A percentile compares a stretch with the other conserved stretches of the same genome.
Evolutionary conservation across 164 flowering plant species (phyloP).

Genomic region (Vitis labrusca): DNA sequence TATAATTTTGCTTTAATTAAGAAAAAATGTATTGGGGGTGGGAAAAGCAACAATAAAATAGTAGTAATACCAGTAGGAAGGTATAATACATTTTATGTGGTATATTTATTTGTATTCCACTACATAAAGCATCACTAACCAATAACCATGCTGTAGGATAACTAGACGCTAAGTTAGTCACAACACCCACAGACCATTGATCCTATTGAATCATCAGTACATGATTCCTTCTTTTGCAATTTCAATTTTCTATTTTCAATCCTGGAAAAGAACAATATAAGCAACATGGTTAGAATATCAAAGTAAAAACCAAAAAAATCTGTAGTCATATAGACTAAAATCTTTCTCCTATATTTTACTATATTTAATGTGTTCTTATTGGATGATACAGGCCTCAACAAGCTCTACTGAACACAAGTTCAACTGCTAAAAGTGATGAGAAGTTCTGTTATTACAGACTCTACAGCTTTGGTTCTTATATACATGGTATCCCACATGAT

Average conservation of each 20-base stretch:
- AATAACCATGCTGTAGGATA: too few relatives aligned
- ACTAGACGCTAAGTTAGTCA: too few relatives aligned
- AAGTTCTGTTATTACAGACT: slow-evolving; percentile 6
- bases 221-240: too few relatives aligned
- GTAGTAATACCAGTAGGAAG: too few relatives aligned
- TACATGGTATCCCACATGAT: not conserved
- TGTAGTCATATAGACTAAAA: not conserved
- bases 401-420: slow-evolving; percentile 71
- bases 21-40: too few relatives aligned
- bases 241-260: not conserved
- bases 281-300: not conserved
- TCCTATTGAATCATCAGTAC: too few relatives aligned
- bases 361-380: slow-evolving; percentile 4
- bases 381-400: slow-evolving; percentile 60
- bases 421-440: slow-evolving; percentile 31
- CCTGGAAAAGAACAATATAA: not conserved
- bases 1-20: too few relatives aligned
- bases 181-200: too few relatives aligned
- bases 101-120: too few relatives aligned
- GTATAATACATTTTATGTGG: too few relatives aligned
- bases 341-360: not conserved
- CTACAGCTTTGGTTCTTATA: slow-evolving; percentile 12
- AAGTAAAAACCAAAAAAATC: not conserved
- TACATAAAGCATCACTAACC: too few relatives aligned
- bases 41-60: too few relatives aligned